Conservation (phyloP, 257 asterid genomes). For the Henckelia pumila region DNA sequence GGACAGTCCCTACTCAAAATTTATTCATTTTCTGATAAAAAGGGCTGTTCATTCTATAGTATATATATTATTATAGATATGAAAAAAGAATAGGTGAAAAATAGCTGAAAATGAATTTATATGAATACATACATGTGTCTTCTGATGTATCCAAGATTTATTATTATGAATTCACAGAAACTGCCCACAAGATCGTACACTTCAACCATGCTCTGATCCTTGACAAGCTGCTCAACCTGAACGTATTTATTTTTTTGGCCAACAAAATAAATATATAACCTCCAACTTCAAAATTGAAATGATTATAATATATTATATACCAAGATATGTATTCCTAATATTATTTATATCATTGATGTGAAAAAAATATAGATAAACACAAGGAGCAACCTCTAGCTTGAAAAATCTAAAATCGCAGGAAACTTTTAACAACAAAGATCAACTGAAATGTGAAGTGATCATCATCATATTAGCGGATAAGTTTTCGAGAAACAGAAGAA, state of each 20-base stretch:
- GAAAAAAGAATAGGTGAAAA: background rate
- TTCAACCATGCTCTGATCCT: slow-evolving; percentile 50
- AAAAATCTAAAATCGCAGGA: background rate
- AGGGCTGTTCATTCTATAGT: too few relatives aligned
- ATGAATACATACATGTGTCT: slow-evolving; percentile 42
- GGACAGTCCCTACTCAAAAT: slow-evolving; percentile 64
- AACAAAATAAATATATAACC: too few relatives aligned
- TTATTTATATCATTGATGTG: too few relatives aligned
- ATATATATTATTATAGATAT: too few relatives aligned
- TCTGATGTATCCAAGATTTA: slow-evolving; percentile 58
- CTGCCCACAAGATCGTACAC: slow-evolving; percentile 59
- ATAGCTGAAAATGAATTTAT: background rate
- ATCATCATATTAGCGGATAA: too few relatives aligned
- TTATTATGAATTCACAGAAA: slow-evolving; percentile 54
- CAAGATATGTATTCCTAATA: background rate
- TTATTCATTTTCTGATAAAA: background rate
- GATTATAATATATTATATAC: background rate
- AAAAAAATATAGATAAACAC: too few relatives aligned
- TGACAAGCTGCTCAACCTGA: slow-evolving; percentile 72
- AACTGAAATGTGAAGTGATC: background rate
- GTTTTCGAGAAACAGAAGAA: background rate
- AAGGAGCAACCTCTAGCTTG: too few relatives aligned
- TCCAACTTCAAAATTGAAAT: too few relatives aligned
- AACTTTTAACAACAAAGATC: background rate
- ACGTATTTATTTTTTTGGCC: background rate